These are phyloP conservation scores for Psilocybe azurescens DNA, from an alignment of 768 basidiomycete genomes.

Conservation along the genomic window DNA sequence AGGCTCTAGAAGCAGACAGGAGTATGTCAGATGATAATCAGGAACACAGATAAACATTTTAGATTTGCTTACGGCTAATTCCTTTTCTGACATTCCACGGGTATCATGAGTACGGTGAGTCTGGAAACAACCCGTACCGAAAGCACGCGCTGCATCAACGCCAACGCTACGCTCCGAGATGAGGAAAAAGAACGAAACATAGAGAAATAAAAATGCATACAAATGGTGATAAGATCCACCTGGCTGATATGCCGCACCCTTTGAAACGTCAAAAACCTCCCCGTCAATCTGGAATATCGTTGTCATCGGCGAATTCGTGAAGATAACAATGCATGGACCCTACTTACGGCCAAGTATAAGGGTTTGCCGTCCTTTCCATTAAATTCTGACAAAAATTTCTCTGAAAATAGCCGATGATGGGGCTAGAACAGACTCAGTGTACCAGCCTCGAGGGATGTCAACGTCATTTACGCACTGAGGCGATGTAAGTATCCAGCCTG, in stretches of 20 bases:
- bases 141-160: constrained; percentile 88
- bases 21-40: not conserved
- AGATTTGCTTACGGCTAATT: constrained; percentile 62
- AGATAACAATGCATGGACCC: constrained; percentile 16
- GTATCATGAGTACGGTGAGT: constrained; percentile 91
- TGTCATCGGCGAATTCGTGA: constrained; percentile 19
- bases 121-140: constrained; percentile 92
- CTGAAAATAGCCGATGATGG: constrained; percentile 77
- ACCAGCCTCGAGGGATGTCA: not conserved
- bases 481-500: constrained; percentile 64
- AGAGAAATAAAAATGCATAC: constrained; percentile 42
- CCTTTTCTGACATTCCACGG: constrained; percentile 75
- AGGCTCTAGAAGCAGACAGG: constrained; percentile 56
- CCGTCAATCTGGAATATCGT: constrained; percentile 74
- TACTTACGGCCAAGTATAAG: constrained; percentile 82
- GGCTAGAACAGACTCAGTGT: constrained; percentile 39
- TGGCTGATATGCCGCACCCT: constrained; percentile 80
- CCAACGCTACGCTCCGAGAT: constrained; percentile 61
- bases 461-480: constrained; percentile 44
- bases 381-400: constrained; percentile 63
- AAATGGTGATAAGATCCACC: constrained; percentile 84
- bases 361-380: constrained; percentile 76
- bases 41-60: not conserved
- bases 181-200: constrained; percentile 17
- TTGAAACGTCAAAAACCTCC: constrained; percentile 92